Evolutionary conservation across 2,329 filamentous ascomycete species (phyloP).

Genomic region (Alternaria triticimaculans): DNA sequence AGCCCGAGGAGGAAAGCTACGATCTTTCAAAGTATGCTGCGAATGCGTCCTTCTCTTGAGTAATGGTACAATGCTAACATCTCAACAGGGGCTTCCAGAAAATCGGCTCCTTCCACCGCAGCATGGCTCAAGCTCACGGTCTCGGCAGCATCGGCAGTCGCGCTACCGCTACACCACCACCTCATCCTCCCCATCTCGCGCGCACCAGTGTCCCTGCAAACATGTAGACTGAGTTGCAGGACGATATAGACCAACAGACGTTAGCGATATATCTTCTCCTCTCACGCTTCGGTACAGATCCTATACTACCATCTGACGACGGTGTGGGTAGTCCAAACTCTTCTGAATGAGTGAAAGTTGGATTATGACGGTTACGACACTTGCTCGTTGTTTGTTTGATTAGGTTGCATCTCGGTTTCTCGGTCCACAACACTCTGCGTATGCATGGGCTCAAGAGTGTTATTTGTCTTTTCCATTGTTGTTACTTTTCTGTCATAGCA

Average conservation of each 20-base stretch:
- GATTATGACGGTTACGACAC: not conserved
- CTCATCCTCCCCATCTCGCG: constrained; percentile 11
- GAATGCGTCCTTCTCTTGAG: fast-evolving
- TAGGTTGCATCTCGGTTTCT: not conserved
- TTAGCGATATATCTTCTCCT: not conserved
- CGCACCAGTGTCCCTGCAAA: constrained; percentile 35
- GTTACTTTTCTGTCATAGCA: no score
- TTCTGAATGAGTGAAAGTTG: not conserved
- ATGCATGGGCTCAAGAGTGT: not conserved
- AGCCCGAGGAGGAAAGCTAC: constrained; percentile 55
- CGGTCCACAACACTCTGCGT: not conserved
- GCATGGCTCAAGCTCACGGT: constrained; percentile 41
- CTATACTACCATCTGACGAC: not conserved
- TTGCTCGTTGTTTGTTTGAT: not conserved
- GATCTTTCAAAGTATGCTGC: constrained; percentile 57
- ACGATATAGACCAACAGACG: not conserved
- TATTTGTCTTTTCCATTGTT: no score
- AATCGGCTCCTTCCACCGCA: constrained; percentile 55
- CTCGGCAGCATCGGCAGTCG: constrained; percentile 19
- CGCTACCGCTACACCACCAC: constrained; percentile 24
- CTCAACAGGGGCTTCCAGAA: constrained; percentile 55
- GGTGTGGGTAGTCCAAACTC: not conserved
- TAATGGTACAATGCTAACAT: constrained; percentile 18
- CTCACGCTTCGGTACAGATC: not conserved
- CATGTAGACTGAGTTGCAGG: constrained; percentile 19